A percentile compares a stretch with the other conserved stretches of the same genome.
phyloP scores from a whole-genome alignment of 2,329 filamentous ascomycete species.

The Fusarium sublunatum region DNA sequence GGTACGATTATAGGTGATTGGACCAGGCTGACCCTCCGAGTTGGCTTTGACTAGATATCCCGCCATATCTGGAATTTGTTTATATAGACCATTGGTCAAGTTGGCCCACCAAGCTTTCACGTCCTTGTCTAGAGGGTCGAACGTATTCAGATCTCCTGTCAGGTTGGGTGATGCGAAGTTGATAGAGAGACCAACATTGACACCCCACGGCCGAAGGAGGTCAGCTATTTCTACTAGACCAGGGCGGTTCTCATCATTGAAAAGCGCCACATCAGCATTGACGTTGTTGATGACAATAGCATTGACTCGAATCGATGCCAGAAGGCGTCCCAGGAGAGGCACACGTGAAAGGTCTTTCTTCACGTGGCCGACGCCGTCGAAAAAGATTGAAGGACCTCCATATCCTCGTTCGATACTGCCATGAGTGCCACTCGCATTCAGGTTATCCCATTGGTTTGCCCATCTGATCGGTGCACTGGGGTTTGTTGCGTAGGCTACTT shows the following conservation, averaged over 20 bases:
- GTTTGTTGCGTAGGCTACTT: constrained; percentile 61
- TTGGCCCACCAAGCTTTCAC: constrained; percentile 73
- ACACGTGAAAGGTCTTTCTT: constrained; percentile 70
- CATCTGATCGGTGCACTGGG: constrained; percentile 72
- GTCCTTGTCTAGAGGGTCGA: constrained; percentile 69
- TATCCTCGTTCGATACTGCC: constrained; percentile 76
- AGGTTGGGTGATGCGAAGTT: constrained; percentile 74
- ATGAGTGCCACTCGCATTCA: constrained; percentile 58
- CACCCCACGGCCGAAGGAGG: constrained; percentile 73
- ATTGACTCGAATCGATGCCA: constrained; percentile 75
- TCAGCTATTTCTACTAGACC: constrained; percentile 73
- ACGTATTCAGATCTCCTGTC: constrained; percentile 68
- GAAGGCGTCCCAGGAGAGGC: constrained; percentile 71
- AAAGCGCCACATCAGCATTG: constrained; percentile 71
- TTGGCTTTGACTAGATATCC: constrained; percentile 79
- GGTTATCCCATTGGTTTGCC: constrained; percentile 80
- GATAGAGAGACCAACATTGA: constrained; percentile 73
- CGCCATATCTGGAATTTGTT: constrained; percentile 71
- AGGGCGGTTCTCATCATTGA: constrained; percentile 66
- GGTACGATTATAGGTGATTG: constrained; percentile 75
- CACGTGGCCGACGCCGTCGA: constrained; percentile 62
- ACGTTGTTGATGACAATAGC: constrained; percentile 77
- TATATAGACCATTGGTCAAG: constrained; percentile 69
- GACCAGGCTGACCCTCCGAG: constrained; percentile 77
- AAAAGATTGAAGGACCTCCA: constrained; percentile 76